A percentile compares a stretch with the other conserved stretches of the same genome.
These are phyloP conservation scores for Pseudoperonospora humuli DNA, from an alignment of 352 stramenopile genomes.

Conservation along the genomic window DNA sequence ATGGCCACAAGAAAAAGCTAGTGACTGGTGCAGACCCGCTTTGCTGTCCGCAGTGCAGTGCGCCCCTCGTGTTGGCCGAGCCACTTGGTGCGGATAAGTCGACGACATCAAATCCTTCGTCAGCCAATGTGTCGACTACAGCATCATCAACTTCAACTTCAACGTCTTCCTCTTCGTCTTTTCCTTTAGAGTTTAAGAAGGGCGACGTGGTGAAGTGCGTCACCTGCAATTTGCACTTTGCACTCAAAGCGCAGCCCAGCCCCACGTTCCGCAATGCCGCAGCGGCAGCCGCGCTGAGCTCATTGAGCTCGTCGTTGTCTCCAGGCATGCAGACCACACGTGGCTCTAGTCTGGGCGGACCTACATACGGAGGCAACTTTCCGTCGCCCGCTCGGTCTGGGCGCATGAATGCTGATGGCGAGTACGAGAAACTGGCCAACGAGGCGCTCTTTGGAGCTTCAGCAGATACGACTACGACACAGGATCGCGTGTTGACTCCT, in stretches of 20 bases:
- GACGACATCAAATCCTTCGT: slow-evolving; percentile 13
- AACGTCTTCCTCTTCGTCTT: neutral
- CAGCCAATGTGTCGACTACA: neutral
- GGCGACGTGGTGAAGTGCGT: slow-evolving; percentile 73
- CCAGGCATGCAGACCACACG: slow-evolving; percentile 38
- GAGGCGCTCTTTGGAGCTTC: slow-evolving; percentile 30
- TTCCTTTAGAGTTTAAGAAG: slow-evolving; percentile 50
- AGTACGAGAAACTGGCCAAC: slow-evolving; percentile 68
- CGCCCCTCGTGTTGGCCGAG: slow-evolving; percentile 39
- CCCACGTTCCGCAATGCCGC: slow-evolving; percentile 56
- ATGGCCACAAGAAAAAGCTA: slow-evolving; percentile 14
- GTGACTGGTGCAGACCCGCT: slow-evolving; percentile 21
- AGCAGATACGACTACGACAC: slow-evolving; percentile 9
- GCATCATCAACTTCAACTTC: slow-evolving; percentile 14
- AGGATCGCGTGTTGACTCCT: slow-evolving; percentile 78
- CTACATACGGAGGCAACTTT: slow-evolving; percentile 19
- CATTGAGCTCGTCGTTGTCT: slow-evolving; percentile 52
- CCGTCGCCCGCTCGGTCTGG: slow-evolving; percentile 13
- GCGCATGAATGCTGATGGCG: slow-evolving; percentile 60
- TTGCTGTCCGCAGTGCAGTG: slow-evolving; percentile 61
- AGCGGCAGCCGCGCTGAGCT: slow-evolving; percentile 55
- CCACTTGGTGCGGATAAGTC: slow-evolving; percentile 22
- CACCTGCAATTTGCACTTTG: slow-evolving; percentile 63
- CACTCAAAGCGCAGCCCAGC: slow-evolving; percentile 40
- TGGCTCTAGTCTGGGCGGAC: slow-evolving; percentile 26